Conservation (phyloP, 495 filamentous ascomycete species). For the Astrothelium subdiscretum region DNA sequence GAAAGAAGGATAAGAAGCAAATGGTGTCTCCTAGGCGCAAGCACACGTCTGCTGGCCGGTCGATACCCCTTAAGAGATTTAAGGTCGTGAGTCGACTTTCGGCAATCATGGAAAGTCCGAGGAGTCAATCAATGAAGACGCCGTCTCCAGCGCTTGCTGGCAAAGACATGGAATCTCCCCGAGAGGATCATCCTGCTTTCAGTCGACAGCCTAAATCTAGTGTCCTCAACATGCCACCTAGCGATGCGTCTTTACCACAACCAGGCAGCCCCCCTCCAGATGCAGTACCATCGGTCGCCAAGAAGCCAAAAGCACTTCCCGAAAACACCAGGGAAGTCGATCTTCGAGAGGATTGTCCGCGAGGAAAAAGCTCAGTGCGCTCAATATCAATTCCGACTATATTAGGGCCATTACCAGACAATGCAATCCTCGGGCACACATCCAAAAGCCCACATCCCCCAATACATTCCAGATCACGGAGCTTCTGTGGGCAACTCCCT, state of each 20-base stretch:
- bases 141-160: not conserved
- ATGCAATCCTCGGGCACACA: not conserved
- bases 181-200: not conserved
- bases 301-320: not conserved
- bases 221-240: not conserved
- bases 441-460: not conserved
- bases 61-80: not conserved
- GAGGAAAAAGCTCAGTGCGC: not conserved
- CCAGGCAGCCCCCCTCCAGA: not conserved
- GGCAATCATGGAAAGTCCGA: not conserved
- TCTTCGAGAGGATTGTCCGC: not conserved
- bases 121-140: not conserved
- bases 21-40: not conserved
- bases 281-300: not conserved
- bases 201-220: not conserved
- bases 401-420: not conserved
- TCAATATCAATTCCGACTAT: not conserved
- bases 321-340: not conserved
- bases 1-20: not conserved
- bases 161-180: not conserved
- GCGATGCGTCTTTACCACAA: not conserved
- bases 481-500: conserved; percentile 11
- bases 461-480: conserved; percentile 15
- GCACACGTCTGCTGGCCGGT: not conserved
- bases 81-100: conserved; percentile 1